phyloP scores from a whole-genome alignment of 2,329 filamentous ascomycete species.

The Fusarium cyanostomum region DNA sequence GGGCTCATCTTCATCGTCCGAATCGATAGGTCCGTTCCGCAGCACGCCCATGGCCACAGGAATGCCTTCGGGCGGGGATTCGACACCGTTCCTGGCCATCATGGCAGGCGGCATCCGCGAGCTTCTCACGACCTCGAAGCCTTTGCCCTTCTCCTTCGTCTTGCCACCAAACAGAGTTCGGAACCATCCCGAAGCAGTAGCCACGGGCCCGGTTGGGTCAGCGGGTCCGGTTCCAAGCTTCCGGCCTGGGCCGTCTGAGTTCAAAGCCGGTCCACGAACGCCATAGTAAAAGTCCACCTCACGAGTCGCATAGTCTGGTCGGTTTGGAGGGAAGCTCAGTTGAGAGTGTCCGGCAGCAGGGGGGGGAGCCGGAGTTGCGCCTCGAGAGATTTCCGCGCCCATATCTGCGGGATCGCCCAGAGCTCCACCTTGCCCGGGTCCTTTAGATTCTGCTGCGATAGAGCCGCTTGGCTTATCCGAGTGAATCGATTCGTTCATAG shows the following conservation, averaged over 20 bases:
- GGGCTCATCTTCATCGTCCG: conserved; percentile 64
- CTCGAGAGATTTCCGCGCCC: conserved; percentile 54
- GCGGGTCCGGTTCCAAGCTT: conserved; percentile 93
- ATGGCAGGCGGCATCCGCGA: conserved; percentile 84
- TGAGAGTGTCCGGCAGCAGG: conserved; percentile 44
- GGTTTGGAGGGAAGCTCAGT: conserved; percentile 60
- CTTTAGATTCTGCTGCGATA: conserved; percentile 47
- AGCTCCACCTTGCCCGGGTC: conserved; percentile 49
- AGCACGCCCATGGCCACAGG: conserved; percentile 71
- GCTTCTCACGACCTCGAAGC: conserved; percentile 95
- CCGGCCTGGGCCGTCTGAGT: conserved; percentile 80
- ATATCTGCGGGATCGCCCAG: conserved; percentile 52
- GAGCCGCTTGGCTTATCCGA: conserved; percentile 47
- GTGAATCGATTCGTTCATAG: conserved; percentile 54
- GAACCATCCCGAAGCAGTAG: conserved; percentile 90
- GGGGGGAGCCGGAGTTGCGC: conserved; percentile 55
- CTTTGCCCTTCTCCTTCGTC: conserved; percentile 93
- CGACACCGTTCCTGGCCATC: conserved; percentile 66
- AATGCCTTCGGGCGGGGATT: conserved; percentile 73
- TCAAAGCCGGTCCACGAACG: conserved; percentile 86
- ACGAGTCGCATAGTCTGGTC: conserved; percentile 88
- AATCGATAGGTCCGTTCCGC: conserved; percentile 70
- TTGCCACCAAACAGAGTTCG: conserved; percentile 81
- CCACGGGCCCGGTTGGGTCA: conserved; percentile 90
- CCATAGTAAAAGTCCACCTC: conserved; percentile 98